Percentiles rank a stretch among this genome's conserved stretches.
Conservation (phyloP, 306 rosid species). For the Datisca glomerata region DNA sequence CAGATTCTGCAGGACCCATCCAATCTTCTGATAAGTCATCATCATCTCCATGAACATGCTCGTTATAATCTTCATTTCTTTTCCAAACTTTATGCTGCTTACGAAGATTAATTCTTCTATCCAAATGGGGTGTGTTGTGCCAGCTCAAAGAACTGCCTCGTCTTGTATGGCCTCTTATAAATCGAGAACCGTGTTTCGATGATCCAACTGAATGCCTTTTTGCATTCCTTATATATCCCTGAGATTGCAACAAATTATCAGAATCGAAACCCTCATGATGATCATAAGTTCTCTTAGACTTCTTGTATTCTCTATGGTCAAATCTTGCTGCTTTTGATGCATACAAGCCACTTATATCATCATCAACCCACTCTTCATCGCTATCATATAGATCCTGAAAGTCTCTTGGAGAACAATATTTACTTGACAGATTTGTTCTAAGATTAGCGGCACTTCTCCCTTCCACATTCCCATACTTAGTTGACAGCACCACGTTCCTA, state of each 20-base stretch:
- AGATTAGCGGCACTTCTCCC: slow-evolving; percentile 24
- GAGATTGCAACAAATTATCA: slow-evolving; percentile 39
- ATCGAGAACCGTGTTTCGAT: slow-evolving; percentile 34
- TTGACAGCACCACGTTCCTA: slow-evolving; percentile 35
- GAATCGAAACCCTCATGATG: slow-evolving; percentile 30
- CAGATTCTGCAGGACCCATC: slow-evolving; percentile 32
- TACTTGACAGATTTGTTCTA: slow-evolving; percentile 30
- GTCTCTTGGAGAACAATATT: slow-evolving; percentile 33
- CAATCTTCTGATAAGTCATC: slow-evolving; percentile 49
- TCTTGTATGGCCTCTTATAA: slow-evolving; percentile 39
- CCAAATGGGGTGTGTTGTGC: slow-evolving; percentile 35
- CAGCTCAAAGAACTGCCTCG: slow-evolving; percentile 41
- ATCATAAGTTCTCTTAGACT: slow-evolving; percentile 25
- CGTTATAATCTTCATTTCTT: slow-evolving; percentile 41
- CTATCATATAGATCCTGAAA: slow-evolving; percentile 37
- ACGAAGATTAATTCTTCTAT: slow-evolving; percentile 35
- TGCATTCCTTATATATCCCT: slow-evolving; percentile 21
- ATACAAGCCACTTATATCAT: slow-evolving; percentile 30
- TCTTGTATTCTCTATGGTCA: slow-evolving; percentile 32
- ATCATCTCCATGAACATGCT: slow-evolving; percentile 27
- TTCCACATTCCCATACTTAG: slow-evolving; percentile 40
- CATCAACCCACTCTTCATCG: slow-evolving; percentile 53
- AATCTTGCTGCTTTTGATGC: slow-evolving; percentile 30
- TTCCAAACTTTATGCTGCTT: slow-evolving; percentile 59
- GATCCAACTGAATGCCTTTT: slow-evolving; percentile 25